phyloP scores from a whole-genome alignment of 2,329 filamentous ascomycete genomes.

The Xylariaceae sp. region DNA sequence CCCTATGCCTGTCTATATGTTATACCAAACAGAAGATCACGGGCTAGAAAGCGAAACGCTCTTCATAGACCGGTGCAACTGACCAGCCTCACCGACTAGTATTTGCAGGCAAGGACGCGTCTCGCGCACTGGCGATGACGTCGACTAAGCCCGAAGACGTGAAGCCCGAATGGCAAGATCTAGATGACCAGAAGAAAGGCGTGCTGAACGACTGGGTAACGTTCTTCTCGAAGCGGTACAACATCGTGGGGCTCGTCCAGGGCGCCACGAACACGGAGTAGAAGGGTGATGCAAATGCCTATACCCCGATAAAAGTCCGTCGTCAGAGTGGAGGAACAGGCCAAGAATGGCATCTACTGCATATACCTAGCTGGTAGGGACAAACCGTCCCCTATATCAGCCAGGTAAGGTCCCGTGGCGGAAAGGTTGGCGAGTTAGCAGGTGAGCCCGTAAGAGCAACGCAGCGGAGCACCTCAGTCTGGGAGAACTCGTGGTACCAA shows the following conservation, averaged over 20 bases:
- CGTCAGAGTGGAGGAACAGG: background rate
- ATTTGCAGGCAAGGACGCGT: slow-evolving; percentile 93
- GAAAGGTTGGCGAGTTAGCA: background rate
- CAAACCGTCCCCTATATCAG: background rate
- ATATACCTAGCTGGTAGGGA: background rate
- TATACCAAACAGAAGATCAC: background rate
- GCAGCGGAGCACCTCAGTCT: background rate
- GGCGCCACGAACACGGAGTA: slow-evolving; percentile 56
- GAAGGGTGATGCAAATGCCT: background rate
- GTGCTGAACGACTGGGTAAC: slow-evolving; percentile 88
- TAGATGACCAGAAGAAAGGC: slow-evolving; percentile 79
- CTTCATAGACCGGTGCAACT: background rate
- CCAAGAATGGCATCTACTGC: background rate
- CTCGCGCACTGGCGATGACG: slow-evolving; percentile 81
- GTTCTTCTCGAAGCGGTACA: slow-evolving; percentile 96
- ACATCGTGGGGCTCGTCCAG: slow-evolving; percentile 68
- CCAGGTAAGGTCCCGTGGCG: background rate
- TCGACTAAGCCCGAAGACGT: slow-evolving; percentile 85
- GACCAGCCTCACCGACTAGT: slow-evolving; percentile 52
- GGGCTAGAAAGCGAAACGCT: too few species aligned
- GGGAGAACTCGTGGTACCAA: slow-evolving; percentile 14
- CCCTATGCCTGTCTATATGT: background rate
- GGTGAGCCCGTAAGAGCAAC: background rate
- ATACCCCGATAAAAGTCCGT: background rate
- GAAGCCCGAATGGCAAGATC: slow-evolving; percentile 72